These are phyloP conservation scores for Tympanopsis confertula DNA, from an alignment of 2,329 filamentous ascomycete genomes.

Conservation along the genomic window DNA sequence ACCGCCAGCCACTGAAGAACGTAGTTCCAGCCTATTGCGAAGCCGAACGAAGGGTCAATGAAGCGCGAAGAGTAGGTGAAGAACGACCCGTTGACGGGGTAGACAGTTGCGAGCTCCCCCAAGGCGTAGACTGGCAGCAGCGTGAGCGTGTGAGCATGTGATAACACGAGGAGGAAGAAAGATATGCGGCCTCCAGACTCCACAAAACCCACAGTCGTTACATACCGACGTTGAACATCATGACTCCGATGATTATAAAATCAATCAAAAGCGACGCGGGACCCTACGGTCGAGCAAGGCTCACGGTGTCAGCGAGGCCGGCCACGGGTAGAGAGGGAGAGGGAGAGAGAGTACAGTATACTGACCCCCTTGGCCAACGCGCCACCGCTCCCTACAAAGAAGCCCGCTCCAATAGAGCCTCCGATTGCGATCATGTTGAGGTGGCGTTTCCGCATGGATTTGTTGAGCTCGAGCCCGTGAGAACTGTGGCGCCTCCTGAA, in stretches of 20 bases:
- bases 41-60: slow-evolving; percentile 38
- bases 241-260: slow-evolving; percentile 43
- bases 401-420: slow-evolving; percentile 49
- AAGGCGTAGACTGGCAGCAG: slow-evolving; percentile 35
- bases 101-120: slow-evolving; percentile 50
- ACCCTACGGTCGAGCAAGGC: slow-evolving; percentile 13
- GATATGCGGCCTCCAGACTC: neutral
- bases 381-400: slow-evolving; percentile 47
- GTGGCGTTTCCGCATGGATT: slow-evolving; percentile 41
- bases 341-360: slow-evolving; percentile 6
- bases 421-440: slow-evolving; percentile 53
- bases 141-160: neutral
- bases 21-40: slow-evolving; percentile 8
- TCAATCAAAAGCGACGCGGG: slow-evolving; percentile 32
- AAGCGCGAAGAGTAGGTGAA: slow-evolving; percentile 50
- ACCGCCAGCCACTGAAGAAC: slow-evolving; percentile 39
- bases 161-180: neutral
- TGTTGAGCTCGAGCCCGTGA: slow-evolving; percentile 25
- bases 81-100: slow-evolving; percentile 51
- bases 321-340: neutral
- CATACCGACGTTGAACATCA: slow-evolving; percentile 44
- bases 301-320: neutral
- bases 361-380: slow-evolving; percentile 38
- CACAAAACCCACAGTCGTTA: slow-evolving; percentile 1
- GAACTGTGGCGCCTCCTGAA: slow-evolving; percentile 25